Conservation (phyloP, 192 early-diverging fungal genomes). For the Linnemannia hyalina region DNA sequence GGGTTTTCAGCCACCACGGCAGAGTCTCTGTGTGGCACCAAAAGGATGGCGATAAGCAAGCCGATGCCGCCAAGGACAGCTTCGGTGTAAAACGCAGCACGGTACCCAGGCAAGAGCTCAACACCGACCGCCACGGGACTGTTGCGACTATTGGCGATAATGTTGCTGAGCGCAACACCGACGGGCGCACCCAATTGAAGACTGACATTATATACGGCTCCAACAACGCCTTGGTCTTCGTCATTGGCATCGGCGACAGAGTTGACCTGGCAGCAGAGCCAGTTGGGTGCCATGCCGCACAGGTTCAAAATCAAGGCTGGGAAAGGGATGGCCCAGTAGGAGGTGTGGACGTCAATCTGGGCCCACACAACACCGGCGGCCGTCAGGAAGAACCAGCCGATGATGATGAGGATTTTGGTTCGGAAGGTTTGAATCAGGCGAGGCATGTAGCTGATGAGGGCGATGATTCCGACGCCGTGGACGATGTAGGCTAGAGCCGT, state of each 20-base stretch:
- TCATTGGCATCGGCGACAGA: conserved; percentile 24
- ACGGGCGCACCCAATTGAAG: conserved; percentile 47
- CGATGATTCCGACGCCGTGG: conserved; percentile 26
- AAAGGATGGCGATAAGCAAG: conserved; percentile 10
- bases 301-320: conserved; percentile 26
- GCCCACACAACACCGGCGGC: conserved; percentile 19
- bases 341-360: conserved; percentile 12
- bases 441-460: background rate
- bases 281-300: conserved; percentile 15
- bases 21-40: conserved; percentile 18
- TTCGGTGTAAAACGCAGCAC: conserved; percentile 28
- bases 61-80: conserved; percentile 13
- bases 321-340: conserved; percentile 23
- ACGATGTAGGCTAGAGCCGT: conserved; percentile 12
- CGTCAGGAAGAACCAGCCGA: conserved; percentile 20
- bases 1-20: background rate
- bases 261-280: conserved; percentile 29
- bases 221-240: conserved; percentile 42
- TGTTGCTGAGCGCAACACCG: conserved; percentile 33
- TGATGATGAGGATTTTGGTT: conserved; percentile 18
- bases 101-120: conserved; percentile 31
- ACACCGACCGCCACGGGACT: background rate
- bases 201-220: conserved; percentile 21
- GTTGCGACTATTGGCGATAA: conserved; percentile 34
- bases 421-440: conserved; percentile 1